These are phyloP conservation scores for Imleria badia DNA, from an alignment of 768 basidiomycete genomes.

Conservation along the genomic window DNA sequence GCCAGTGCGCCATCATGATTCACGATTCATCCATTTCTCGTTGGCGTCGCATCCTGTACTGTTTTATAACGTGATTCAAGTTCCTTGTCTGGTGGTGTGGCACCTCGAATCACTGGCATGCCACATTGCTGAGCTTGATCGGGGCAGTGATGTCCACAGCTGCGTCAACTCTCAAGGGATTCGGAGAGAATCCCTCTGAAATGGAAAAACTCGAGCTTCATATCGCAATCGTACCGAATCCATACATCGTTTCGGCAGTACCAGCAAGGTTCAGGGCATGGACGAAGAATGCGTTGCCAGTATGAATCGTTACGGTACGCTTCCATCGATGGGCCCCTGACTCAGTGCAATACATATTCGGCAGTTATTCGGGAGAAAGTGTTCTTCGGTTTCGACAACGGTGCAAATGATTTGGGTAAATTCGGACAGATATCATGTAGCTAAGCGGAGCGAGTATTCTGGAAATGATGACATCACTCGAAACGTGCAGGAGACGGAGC, in stretches of 20 bases:
- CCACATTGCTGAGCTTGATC: not conserved
- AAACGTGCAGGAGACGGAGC: too few relatives aligned
- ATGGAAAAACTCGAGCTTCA: not conserved
- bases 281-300: not conserved
- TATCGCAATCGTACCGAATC: not conserved
- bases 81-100: not conserved
- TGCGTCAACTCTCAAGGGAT: not conserved
- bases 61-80: too few relatives aligned
- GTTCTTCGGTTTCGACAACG: too few relatives aligned
- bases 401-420: too few relatives aligned
- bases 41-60: not conserved
- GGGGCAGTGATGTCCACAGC: not conserved
- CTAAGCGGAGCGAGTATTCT: too few relatives aligned
- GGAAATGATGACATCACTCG: conserved; percentile 7
- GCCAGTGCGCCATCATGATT: not conserved
- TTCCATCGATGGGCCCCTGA: not conserved
- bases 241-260: conserved; percentile 1
- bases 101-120: not conserved
- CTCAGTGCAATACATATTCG: not conserved
- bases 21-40: conserved; percentile 9
- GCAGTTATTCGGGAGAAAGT: too few relatives aligned
- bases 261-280: conserved; percentile 1
- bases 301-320: conserved; percentile 2
- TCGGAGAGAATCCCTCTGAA: conserved; percentile 5
- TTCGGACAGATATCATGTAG: too few relatives aligned